Percentiles rank a stretch among this genome's conserved stretches.
Evolutionary conservation across 345 rosid species (phyloP).

Genomic region (Ceriops decandra): DNA sequence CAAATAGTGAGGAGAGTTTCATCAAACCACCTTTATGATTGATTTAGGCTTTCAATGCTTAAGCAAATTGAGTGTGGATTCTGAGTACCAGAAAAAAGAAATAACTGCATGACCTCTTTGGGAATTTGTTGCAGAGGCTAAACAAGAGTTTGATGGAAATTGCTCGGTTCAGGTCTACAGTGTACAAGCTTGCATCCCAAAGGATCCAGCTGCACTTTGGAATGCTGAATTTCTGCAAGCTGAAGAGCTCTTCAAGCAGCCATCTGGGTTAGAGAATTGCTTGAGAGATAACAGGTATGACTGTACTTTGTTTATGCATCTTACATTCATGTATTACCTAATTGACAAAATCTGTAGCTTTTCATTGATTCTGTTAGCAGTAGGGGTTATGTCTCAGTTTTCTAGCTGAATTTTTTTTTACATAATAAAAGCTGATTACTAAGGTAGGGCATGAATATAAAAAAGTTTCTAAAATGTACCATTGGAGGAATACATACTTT

Average conservation of each 20-base stretch:
- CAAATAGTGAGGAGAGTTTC: too few species aligned
- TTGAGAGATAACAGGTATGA: conserved; percentile 82
- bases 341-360: too few species aligned
- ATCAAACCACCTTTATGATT: not conserved
- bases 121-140: conserved; percentile 56
- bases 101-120: conserved; percentile 7
- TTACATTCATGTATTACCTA: not conserved
- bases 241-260: conserved; percentile 73
- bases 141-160: conserved; percentile 59
- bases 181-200: conserved; percentile 77
- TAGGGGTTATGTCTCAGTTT: too few species aligned
- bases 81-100: not conserved
- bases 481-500: too few species aligned
- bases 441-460: too few species aligned
- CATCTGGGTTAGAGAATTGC: conserved; percentile 55
- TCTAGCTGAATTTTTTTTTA: too few species aligned
- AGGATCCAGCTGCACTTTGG: conserved; percentile 80
- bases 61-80: not conserved
- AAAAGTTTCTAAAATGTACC: too few species aligned
- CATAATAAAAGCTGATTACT: too few species aligned
- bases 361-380: too few species aligned
- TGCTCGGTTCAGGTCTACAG: conserved; percentile 77
- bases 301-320: conserved; percentile 1
- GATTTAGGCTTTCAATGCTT: not conserved
- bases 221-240: conserved; percentile 87